Percentiles rank a stretch among this genome's conserved stretches.
These are phyloP conservation scores for Canavalia gladiata DNA, from an alignment of 306 rosid genomes.

Conservation along the genomic window DNA sequence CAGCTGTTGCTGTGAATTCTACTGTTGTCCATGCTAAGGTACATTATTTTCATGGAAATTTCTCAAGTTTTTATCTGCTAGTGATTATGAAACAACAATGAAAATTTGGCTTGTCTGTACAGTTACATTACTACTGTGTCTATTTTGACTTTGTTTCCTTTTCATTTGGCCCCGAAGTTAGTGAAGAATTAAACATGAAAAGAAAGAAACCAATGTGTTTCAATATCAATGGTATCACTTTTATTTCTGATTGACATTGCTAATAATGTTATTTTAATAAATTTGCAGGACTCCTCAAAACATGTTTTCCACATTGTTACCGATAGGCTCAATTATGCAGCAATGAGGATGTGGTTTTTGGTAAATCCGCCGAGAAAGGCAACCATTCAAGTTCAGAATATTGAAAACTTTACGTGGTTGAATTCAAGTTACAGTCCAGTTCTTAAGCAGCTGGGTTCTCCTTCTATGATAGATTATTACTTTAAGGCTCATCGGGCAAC, in stretches of 20 bases:
- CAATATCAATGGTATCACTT: conserved; percentile 16
- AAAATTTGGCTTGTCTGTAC: conserved; percentile 10
- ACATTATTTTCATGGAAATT: conserved; percentile 14
- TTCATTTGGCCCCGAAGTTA: conserved; percentile 18
- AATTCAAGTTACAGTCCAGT: conserved; percentile 96
- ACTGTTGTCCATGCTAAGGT: conserved; percentile 81
- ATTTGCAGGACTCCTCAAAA: conserved; percentile 75
- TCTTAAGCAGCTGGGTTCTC: conserved; percentile 88
- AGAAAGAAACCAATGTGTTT: background rate
- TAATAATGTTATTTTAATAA: conserved; percentile 40
- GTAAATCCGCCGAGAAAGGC: conserved; percentile 83
- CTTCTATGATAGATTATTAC: conserved; percentile 89
- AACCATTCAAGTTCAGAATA: conserved; percentile 81
- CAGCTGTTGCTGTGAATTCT: conserved; percentile 91
- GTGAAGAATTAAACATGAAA: background rate
- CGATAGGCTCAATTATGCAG: conserved; percentile 95
- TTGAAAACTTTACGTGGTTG: conserved; percentile 95
- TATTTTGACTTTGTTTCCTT: conserved; percentile 31
- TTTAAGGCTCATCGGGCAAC: conserved; percentile 76
- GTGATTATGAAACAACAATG: conserved; percentile 28
- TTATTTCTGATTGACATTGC: conserved; percentile 41
- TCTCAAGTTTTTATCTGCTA: conserved; percentile 18
- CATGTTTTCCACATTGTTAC: conserved; percentile 95
- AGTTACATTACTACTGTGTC: background rate
- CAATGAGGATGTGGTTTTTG: conserved; percentile 99